Evolutionary conservation across 352 stramenopile species (phyloP).

Genomic region (Phytophthora tubulina): DNA sequence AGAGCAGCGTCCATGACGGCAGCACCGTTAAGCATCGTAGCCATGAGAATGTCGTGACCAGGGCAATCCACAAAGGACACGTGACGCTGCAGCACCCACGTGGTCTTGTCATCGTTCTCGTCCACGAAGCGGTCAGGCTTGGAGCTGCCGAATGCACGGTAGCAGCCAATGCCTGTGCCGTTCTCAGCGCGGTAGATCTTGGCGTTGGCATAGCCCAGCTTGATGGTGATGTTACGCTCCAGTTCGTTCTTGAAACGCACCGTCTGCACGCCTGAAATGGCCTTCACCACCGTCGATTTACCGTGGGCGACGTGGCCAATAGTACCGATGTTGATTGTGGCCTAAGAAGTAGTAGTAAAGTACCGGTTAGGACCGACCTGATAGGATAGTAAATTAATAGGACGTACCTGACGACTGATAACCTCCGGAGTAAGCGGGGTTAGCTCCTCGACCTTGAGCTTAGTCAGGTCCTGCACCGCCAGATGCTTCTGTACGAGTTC

Average conservation of each 20-base stretch:
- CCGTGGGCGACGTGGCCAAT: constrained; percentile 99
- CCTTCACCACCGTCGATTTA: constrained; percentile 99
- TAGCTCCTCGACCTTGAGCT: constrained; percentile 96
- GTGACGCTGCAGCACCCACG: constrained; percentile 95
- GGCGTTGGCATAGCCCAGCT: constrained; percentile 99
- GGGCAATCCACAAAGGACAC: constrained; percentile 99
- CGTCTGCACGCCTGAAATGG: constrained; percentile 99
- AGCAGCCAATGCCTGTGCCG: constrained; percentile 84
- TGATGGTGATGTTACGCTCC: constrained; percentile 99
- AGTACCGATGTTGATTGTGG: constrained; percentile 99
- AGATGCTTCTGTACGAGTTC: constrained; percentile 83
- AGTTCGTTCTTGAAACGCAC: constrained; percentile 99
- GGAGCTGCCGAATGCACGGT: constrained; percentile 90
- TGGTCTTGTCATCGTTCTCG: constrained; percentile 89
- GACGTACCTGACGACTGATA: constrained; percentile 84
- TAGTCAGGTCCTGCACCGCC: constrained; percentile 94
- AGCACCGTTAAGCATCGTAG: constrained; percentile 99
- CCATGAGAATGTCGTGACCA: constrained; percentile 99
- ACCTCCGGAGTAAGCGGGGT: constrained; percentile 98
- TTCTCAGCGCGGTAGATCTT: constrained; percentile 98
- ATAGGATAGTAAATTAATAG: neutral
- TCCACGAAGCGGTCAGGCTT: constrained; percentile 90
- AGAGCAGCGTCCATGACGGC: constrained; percentile 99
- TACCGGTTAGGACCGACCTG: neutral
- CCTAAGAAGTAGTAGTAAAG: constrained; percentile 41